These are phyloP conservation scores for Aspergillus sp. DNA, from an alignment of 2,329 filamentous ascomycete genomes.

Conservation along the genomic window DNA sequence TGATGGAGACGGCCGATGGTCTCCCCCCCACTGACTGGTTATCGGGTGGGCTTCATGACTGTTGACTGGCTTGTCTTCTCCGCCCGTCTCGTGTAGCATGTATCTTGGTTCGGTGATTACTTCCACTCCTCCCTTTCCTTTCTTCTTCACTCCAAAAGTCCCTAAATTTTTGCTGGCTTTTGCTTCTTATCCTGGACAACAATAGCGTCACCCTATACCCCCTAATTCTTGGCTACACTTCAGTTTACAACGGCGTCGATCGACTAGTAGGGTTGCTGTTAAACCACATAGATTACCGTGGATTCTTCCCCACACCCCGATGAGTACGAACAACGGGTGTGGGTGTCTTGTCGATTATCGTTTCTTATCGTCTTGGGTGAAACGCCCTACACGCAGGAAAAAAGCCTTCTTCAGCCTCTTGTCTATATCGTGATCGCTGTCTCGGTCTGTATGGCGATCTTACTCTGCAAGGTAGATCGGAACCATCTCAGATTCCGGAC, in stretches of 20 bases:
- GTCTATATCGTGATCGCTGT: constrained; percentile 14
- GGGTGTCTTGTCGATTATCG: constrained; percentile 41
- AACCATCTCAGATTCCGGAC: constrained; percentile 25
- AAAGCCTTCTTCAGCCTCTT: constrained; percentile 18
- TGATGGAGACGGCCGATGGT: constrained; percentile 21
- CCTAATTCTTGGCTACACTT: background rate
- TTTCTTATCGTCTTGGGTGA: constrained; percentile 38
- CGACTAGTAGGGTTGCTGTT: background rate
- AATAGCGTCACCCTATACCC: background rate
- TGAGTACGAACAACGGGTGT: constrained; percentile 37
- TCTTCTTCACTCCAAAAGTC: background rate
- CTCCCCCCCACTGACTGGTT: constrained; percentile 18
- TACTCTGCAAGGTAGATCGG: constrained; percentile 22
- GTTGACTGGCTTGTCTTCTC: constrained; percentile 10
- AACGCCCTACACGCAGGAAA: constrained; percentile 31
- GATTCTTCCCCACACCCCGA: constrained; percentile 34
- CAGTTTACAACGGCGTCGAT: background rate
- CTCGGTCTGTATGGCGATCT: constrained; percentile 30
- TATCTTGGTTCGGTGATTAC: constrained; percentile 1
- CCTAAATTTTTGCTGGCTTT: background rate
- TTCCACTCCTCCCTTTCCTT: background rate
- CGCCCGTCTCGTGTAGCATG: background rate
- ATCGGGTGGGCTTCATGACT: background rate
- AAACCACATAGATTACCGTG: background rate
- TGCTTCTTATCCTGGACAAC: background rate